Evolutionary conservation across 2,329 filamentous ascomycete species (phyloP), one percentile per base, ranked within the genome.

Genomic region (Hypoxylon sp.): DNA sequence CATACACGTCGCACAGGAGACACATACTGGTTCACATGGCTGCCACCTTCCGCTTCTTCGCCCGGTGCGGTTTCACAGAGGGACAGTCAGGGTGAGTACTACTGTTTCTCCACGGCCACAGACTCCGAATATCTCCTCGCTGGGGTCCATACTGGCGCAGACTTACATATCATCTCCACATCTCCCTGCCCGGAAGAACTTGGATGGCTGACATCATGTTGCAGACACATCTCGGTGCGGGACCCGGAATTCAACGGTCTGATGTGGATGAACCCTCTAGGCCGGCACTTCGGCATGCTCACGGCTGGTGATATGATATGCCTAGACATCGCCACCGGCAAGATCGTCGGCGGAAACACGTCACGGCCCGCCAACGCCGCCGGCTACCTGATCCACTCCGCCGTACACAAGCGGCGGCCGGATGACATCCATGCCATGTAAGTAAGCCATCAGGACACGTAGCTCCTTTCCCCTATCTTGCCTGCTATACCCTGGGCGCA

Each of bases 331-430:
- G 76, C 76, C 50, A 79, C 81, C 10, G 91, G 90, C n/a, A 85
- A 86, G 14, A 84, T 90, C 8, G 85, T 91, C 4, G 89, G 88
- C 14, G 90, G 90, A 0, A 90, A 91, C 74, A 83, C 81, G 64
- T 84, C 79, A 13, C 82, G 86, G 33, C 87, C 90, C 1, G 85
- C 86, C 51, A 93, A 93, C 77, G 86, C 87, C 2, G 89, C 91
- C 0, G 91, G 91, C 5, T 92, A 91, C 76, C 81, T 89, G 69
- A 93, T 94, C 72, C 91, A 93, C 79, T 85, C 85, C 6, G 90
- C 89, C 25, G 82, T 93, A 10, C 88, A 92, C 80, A 90, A 89
- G 79, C 89, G 89, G 3, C 82, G 91, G 33, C 86, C 86, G 3
- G 86, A 60, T 54, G 60, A 92, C 76, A 87, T 91, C 37, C 83